Conservation (phyloP, 2,329 filamentous ascomycete genomes). For the Sordariomycetes sp. region DNA sequence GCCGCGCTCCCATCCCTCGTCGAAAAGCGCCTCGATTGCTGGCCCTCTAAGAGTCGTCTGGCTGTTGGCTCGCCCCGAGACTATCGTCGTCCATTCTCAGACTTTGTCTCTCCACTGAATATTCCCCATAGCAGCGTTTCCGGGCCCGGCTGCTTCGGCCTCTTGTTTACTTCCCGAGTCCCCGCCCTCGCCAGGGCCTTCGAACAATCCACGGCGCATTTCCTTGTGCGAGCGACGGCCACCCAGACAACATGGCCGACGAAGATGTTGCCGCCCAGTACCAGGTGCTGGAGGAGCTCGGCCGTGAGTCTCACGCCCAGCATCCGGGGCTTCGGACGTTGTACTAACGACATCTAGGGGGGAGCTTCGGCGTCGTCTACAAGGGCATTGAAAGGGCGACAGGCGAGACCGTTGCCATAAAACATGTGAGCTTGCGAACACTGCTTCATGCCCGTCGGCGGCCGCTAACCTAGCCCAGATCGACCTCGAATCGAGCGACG, state of each 20-base stretch:
- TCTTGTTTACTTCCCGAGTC: slow-evolving; percentile 1
- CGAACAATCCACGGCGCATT: not conserved
- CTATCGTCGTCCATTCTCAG: not conserved
- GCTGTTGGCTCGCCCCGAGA: slow-evolving; percentile 1
- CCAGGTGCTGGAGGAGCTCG: slow-evolving; percentile 91
- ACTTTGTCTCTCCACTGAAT: not conserved
- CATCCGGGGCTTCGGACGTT: not conserved
- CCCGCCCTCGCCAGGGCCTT: not conserved
- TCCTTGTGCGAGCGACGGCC: not conserved
- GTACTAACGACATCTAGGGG: slow-evolving; percentile 41
- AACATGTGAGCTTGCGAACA: slow-evolving; percentile 59
- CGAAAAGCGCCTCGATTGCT: not conserved
- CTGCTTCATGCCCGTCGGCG: too few relatives aligned
- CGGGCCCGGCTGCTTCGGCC: not conserved
- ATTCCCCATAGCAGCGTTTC: not conserved
- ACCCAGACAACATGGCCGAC: slow-evolving; percentile 36
- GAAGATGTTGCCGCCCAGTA: slow-evolving; percentile 74
- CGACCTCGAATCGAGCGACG: slow-evolving; percentile 95
- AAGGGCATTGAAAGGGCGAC: slow-evolving; percentile 88
- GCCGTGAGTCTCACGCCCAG: slow-evolving; percentile 53
- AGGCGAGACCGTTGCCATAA: slow-evolving; percentile 90
- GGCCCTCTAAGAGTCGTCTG: slow-evolving; percentile 1
- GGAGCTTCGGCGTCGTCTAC: slow-evolving; percentile 94
- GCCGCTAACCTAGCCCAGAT: slow-evolving; percentile 49
- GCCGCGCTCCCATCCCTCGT: not conserved